A percentile compares a stretch with the other conserved stretches of the same genome.
These are phyloP conservation scores for Hapsidospora chrysogenum DNA, from an alignment of 495 filamentous ascomycete species.

Conservation along the genomic window DNA sequence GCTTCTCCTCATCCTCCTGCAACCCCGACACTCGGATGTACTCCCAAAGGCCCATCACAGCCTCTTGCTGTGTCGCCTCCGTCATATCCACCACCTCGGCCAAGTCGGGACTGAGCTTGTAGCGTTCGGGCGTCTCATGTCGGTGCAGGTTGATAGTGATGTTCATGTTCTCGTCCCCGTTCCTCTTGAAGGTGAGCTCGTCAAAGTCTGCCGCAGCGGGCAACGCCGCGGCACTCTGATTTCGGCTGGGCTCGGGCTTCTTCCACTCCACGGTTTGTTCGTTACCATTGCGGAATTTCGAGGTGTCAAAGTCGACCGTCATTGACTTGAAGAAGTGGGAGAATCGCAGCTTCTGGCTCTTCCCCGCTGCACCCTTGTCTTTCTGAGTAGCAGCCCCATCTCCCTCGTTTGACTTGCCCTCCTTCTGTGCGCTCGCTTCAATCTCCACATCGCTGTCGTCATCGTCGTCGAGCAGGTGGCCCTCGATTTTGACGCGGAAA, in stretches of 20 bases:
- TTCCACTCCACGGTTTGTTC: slow-evolving; percentile 53
- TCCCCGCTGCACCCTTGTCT: slow-evolving; percentile 43
- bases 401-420: slow-evolving; percentile 15
- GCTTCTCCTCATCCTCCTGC: slow-evolving; percentile 85
- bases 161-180: slow-evolving; percentile 83
- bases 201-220: slow-evolving; percentile 64
- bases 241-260: slow-evolving; percentile 34
- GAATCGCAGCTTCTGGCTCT: slow-evolving; percentile 40
- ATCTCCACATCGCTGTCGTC: slow-evolving; percentile 38
- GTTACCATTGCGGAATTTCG: slow-evolving; percentile 28
- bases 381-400: slow-evolving; percentile 32
- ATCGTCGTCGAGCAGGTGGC: slow-evolving; percentile 66
- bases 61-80: slow-evolving; percentile 72
- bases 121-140: slow-evolving; percentile 77
- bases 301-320: slow-evolving; percentile 69
- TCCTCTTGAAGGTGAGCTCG: slow-evolving; percentile 76
- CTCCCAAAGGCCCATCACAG: slow-evolving; percentile 85
- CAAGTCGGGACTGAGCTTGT: slow-evolving; percentile 53
- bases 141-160: slow-evolving; percentile 74
- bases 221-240: neutral
- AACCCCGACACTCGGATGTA: slow-evolving; percentile 77
- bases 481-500: slow-evolving; percentile 87
- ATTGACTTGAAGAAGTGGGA: slow-evolving; percentile 94
- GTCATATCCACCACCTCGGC: slow-evolving; percentile 75
- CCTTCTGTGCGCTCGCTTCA: slow-evolving; percentile 12